Conservation (phyloP, 768 basidiomycete genomes). For the Leucocoprinus sp. region DNA sequence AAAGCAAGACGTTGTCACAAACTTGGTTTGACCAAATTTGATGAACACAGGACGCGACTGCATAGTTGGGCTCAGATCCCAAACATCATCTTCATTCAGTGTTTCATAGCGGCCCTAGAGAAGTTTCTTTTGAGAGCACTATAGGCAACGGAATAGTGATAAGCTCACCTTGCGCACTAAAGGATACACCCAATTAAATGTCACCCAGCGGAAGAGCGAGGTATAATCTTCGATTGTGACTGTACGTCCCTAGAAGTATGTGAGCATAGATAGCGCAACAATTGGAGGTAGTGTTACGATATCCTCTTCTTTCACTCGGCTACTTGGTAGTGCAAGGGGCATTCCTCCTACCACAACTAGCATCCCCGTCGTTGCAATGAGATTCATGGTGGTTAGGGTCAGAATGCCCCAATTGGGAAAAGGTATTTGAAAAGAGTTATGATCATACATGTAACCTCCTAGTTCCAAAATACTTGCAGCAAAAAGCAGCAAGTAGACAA, state of each 20-base stretch:
- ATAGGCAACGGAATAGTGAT: not conserved
- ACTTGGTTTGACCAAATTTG: constrained; percentile 36
- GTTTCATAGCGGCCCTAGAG: constrained; percentile 40
- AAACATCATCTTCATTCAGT: constrained; percentile 64
- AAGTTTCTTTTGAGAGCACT: not conserved
- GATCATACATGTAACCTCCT: constrained; percentile 47
- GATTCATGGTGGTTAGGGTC: constrained; percentile 29
- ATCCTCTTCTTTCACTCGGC: constrained; percentile 38
- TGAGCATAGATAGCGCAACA: not conserved
- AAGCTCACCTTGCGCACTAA: constrained; percentile 40
- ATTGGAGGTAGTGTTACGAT: constrained; percentile 36
- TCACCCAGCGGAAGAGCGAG: constrained; percentile 60
- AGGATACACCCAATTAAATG: constrained; percentile 66
- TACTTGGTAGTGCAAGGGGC: constrained; percentile 61
- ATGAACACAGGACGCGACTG: constrained; percentile 59
- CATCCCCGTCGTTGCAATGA: constrained; percentile 34
- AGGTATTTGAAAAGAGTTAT: constrained; percentile 32
- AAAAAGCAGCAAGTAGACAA: constrained; percentile 45
- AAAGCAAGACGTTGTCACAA: constrained; percentile 8
- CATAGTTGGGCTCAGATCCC: constrained; percentile 59
- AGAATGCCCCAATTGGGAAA: constrained; percentile 27
- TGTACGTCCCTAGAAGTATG: constrained; percentile 32
- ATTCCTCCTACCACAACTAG: constrained; percentile 45
- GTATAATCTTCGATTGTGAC: constrained; percentile 76
- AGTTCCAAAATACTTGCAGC: constrained; percentile 37